Percentiles rank a stretch among this genome's conserved stretches.
Conservation (phyloP, 495 filamentous ascomycete genomes). For the Trichoderma virens region DNA sequence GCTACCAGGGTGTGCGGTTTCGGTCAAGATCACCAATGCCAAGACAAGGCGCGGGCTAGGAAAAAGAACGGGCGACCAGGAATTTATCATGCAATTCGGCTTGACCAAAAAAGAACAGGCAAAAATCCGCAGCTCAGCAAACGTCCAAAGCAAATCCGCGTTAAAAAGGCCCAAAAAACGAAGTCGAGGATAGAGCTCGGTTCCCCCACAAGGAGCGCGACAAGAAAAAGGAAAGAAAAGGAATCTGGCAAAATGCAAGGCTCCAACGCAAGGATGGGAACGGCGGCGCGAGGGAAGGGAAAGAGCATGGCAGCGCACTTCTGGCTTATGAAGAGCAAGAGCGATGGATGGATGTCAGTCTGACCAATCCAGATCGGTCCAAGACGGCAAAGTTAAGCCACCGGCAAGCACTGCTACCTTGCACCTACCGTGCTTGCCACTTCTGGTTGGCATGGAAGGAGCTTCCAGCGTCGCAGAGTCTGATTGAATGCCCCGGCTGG, state of each 20-base stretch:
- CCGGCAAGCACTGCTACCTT: not conserved
- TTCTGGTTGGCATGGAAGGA: not conserved
- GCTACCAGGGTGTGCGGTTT: too few relatives aligned
- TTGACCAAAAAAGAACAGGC: too few relatives aligned
- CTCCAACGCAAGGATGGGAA: not conserved
- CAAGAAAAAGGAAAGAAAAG: not conserved
- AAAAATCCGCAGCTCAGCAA: too few relatives aligned
- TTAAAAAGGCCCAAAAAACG: not conserved
- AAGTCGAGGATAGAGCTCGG: not conserved
- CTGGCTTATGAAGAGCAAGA: not conserved
- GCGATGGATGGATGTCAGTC: not conserved
- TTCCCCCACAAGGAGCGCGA: not conserved
- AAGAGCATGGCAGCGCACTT: not conserved
- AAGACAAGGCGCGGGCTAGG: too few relatives aligned
- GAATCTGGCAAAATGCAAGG: not conserved
- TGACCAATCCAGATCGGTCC: not conserved
- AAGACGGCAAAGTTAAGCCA: not conserved
- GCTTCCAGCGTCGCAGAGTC: not conserved
- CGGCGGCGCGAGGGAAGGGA: not conserved
- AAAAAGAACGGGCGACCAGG: too few relatives aligned
- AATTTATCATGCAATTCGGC: too few relatives aligned
- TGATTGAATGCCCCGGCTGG: not conserved
- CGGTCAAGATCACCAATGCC: too few relatives aligned
- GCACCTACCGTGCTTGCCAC: not conserved
- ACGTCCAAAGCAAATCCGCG: not conserved